Evolutionary conservation across 345 rosid genomes (phyloP).

Genomic region (Rhodamnia rubescens): DNA sequence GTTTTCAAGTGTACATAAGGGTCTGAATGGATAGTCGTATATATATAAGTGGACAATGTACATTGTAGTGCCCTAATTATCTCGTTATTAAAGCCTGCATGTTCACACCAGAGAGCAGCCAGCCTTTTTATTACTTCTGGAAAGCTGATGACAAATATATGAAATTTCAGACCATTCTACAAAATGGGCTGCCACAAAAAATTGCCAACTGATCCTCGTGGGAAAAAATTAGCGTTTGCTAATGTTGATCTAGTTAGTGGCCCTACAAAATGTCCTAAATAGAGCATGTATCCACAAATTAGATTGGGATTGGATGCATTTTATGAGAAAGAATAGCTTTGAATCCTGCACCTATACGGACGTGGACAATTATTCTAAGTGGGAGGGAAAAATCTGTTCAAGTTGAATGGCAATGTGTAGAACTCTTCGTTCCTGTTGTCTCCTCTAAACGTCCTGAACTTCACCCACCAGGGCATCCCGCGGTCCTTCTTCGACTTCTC

Average conservation of each 20-base stretch:
- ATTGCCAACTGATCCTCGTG: neutral
- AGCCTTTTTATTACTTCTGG: neutral
- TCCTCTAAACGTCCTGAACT: conserved; percentile 77
- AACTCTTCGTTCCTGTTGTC: conserved; percentile 94
- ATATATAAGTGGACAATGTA: too few species aligned
- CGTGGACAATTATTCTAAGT: conserved; percentile 14
- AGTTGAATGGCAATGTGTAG: conserved; percentile 90
- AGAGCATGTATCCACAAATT: neutral
- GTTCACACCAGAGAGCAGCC: neutral
- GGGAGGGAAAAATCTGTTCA: conserved; percentile 91
- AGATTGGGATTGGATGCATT: neutral
- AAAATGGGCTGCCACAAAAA: conserved; percentile 9
- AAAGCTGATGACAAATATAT: neutral
- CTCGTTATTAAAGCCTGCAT: neutral
- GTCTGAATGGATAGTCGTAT: too few species aligned
- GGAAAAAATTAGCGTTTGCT: neutral
- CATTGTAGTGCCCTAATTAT: too few species aligned
- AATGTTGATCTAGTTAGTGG: neutral
- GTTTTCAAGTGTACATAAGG: too few species aligned
- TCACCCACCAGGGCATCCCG: conserved; percentile 99
- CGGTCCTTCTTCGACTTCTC: conserved; percentile 79
- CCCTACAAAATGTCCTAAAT: neutral
- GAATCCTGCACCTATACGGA: neutral
- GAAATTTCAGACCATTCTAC: neutral
- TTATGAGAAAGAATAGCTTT: neutral